Evolutionary conservation across 108 stramenopile genomes (phyloP), one percentile per base, ranked within the genome.

Genomic region (Cylindrotheca closterium): DNA sequence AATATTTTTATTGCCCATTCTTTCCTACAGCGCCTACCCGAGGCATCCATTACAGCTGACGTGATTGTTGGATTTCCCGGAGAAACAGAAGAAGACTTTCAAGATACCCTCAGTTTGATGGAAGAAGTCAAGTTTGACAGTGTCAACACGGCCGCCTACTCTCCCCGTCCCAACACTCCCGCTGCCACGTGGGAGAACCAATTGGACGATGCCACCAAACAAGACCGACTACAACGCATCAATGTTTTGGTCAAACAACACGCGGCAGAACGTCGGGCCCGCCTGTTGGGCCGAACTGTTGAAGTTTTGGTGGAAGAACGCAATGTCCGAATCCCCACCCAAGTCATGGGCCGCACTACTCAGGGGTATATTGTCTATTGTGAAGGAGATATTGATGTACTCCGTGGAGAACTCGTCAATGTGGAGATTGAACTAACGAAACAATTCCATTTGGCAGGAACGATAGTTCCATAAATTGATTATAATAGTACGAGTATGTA

Each of bases 61-160:
- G 82, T 86, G 0, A 96, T 97, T 55, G 94, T 95, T 5, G 96
- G 98, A 19, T 97, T 97, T 67, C 96, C 98, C 22, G 98, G 98
- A 19, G 98, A 98, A 77, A 97, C 98, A 1, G 96, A 98, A 51
- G 92, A 94, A 71, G 81, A 95, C 24, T 98, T 98, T 74, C 78
- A 94, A 78, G 80, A 85, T 49, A 96, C 96, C 26, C 66, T 98
- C 7, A 63, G 79, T 28, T 75, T 98, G 21, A 97, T 98, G 98
- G 87, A 95, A 58, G 66, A 85, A 62, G 95, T 96, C 10, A 68
- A 72, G 25, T 94, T 94, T 59, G 93, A 94, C 56, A 80, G 55
- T 52, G 85, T 91, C 7, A 89, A 91, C 61, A 89, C 88, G 0
- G 86, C 88, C 24, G 91, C 92, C 2, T 94, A 93, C 67, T 86